phyloP scores from a whole-genome alignment of 371 early-diverging fungal genomes.

The Mucor sp. region DNA sequence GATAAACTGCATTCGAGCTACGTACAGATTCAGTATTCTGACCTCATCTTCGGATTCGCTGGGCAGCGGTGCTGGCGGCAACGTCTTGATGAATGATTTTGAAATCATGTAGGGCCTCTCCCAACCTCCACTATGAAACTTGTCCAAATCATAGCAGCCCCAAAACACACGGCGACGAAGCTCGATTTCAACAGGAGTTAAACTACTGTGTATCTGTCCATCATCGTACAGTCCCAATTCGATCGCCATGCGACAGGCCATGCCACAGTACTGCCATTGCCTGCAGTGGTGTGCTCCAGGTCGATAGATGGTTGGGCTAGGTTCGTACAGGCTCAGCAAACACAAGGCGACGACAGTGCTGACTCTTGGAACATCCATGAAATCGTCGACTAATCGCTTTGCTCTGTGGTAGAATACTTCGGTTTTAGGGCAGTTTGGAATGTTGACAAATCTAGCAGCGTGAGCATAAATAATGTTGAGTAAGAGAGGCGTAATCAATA shows the following conservation, averaged over 20 bases:
- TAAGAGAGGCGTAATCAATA: slow-evolving; percentile 28
- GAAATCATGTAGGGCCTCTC: slow-evolving; percentile 43
- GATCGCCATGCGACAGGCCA: slow-evolving; percentile 36
- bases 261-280: slow-evolving; percentile 34
- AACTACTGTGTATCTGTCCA: slow-evolving; percentile 6
- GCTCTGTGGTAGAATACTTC: slow-evolving; percentile 25
- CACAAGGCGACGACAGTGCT: slow-evolving; percentile 29
- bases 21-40: neutral
- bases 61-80: slow-evolving; percentile 8
- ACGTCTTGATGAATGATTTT: slow-evolving; percentile 7
- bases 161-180: slow-evolving; percentile 28
- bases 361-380: slow-evolving; percentile 29
- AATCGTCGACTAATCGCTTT: slow-evolving; percentile 26
- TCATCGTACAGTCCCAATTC: slow-evolving; percentile 31
- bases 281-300: slow-evolving; percentile 20
- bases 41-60: slow-evolving; percentile 18
- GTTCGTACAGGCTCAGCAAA: slow-evolving; percentile 27
- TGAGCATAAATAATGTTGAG: slow-evolving; percentile 30
- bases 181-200: slow-evolving; percentile 18
- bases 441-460: slow-evolving; percentile 13
- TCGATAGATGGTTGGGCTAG: slow-evolving; percentile 16
- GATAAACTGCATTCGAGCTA: neutral
- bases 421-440: slow-evolving; percentile 17
- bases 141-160: slow-evolving; percentile 37
- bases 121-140: slow-evolving; percentile 34